Conservation (phyloP, 2,329 filamentous ascomycete genomes). For the Nigrospora oryzae region DNA sequence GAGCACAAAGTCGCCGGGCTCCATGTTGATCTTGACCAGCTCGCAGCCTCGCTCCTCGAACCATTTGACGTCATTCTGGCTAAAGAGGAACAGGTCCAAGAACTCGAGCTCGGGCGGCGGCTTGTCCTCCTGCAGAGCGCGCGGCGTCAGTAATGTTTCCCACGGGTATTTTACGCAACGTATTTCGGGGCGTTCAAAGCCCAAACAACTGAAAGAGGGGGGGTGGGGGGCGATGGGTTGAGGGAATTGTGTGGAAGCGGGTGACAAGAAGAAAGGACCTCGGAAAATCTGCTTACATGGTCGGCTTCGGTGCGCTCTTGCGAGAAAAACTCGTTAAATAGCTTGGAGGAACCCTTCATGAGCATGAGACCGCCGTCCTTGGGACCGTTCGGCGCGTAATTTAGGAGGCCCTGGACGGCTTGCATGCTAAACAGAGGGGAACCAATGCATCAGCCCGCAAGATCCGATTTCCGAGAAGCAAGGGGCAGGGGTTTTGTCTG, state of each 20-base stretch:
- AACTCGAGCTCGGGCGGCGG: constrained; percentile 21
- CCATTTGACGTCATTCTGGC: constrained; percentile 31
- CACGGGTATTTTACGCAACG: too few species aligned
- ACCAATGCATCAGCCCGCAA: too few species aligned
- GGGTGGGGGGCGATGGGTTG: too few species aligned
- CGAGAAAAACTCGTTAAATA: constrained; percentile 35
- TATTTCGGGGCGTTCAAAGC: too few species aligned
- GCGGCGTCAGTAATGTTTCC: too few species aligned
- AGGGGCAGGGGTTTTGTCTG: too few species aligned
- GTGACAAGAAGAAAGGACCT: too few species aligned
- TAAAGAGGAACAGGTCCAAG: constrained; percentile 32
- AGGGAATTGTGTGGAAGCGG: too few species aligned
- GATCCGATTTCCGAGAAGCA: background rate
- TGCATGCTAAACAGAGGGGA: constrained; percentile 10
- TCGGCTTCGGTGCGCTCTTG: constrained; percentile 31
- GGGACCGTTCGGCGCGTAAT: constrained; percentile 32
- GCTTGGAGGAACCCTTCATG: constrained; percentile 30
- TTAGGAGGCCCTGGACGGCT: constrained; percentile 33
- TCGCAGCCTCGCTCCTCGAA: constrained; percentile 28
- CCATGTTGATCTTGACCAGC: constrained; percentile 27
- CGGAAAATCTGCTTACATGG: constrained; percentile 7
- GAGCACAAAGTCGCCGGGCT: constrained; percentile 32
- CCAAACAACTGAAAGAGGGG: too few species aligned
- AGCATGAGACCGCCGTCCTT: constrained; percentile 38
- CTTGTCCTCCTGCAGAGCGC: constrained; percentile 12